Evolutionary conservation across 2,329 filamentous ascomycete species (phyloP), one percentile per base, ranked within the genome.

Genomic region (Colletotrichum destructivum): DNA sequence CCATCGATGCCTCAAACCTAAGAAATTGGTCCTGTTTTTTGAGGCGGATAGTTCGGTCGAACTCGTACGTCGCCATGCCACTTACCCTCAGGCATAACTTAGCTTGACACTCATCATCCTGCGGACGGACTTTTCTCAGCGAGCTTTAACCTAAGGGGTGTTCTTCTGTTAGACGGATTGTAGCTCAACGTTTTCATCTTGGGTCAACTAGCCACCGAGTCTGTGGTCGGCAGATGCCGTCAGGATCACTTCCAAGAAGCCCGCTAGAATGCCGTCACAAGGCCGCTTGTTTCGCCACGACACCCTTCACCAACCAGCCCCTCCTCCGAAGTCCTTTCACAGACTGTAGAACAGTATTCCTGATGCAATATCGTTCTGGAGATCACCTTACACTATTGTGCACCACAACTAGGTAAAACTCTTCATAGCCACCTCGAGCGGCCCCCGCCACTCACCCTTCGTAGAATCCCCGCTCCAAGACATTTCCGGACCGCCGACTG

Each of bases 21-120:
- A 40, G 26, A 21, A 16, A 69, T 12, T 62, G 51, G 57, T 23
- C 26, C 11, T 13, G n/a, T 49, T 18, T n/a, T 42, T 51, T 44
- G 23, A 56, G 57, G 65, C 65, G 52, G 52, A 59, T 38, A 63
- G 69, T 71, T 71, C 59, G 59, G 69, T 71, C 23, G 59, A 71
- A 69, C 46, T 69, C 59, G 46, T 62, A 62, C 44, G 63, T 62
- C 52, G 63, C 64, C 51, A 62, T 68, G 51, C 57, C 64, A 52
- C 44, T 54, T 42, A 62, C 31, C 9, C n/a, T 59, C 44, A 54
- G 59, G 49, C 40, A 46, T 40, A 21, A 46, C 13, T 51, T 68
- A 61, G 69, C 51, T 8, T 38, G 40, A 40, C 13, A 54, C n/a
- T 42, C 40, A 57, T 49, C 65, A 21, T 18, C 59, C 65, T 69